Evolutionary conservation across 306 rosid genomes (phyloP), one percentile per base, ranked within the genome.

Genomic region (Hippophae tibetana): DNA sequence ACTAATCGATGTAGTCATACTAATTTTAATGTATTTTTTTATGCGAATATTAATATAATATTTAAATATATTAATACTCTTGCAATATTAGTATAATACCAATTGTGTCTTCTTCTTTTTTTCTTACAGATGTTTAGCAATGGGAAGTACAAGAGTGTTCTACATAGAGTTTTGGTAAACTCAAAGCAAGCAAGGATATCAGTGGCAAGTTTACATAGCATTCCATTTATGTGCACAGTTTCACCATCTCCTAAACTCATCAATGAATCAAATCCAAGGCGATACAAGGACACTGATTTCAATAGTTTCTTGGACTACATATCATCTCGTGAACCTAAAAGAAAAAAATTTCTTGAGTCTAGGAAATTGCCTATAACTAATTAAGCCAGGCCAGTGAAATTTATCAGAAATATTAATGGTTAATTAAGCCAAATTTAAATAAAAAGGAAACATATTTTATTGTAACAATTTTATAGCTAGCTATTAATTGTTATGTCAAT

Each of bases 61-160:
- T 50, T 51, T 4, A 7, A 12, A 13, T 13, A 2, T 14, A 0
- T 51, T 51, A 10, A 14, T 38, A 14, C 10, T 43, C 23, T 14
- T 59, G 38, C 18, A 38, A 9, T 42, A 18, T 0, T 18, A 18
- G 23, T 18, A 18, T 18, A 18, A 23, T 54, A 42, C 10, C 7
- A 23, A 11, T 42, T n/a, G 6, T 27, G n/a, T 47, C 10, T 47
- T 45, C 5, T 43, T 9, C 56, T 65, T 11, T 65, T 7, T 13
- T 14, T 27, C 27, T 10, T 6, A 23, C 85, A 90, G 97, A 90
- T 90, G 61, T 81, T 77, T 62, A 90, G 97, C 83, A 90, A 90
- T 5, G 97, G 97, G 13, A 90, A 58, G 31, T 90, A 85, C 89
- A 85, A 76, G 80, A 90, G 97, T 52, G 97, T 87, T 50, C 57